Percentiles rank a stretch among this genome's conserved stretches.
These are phyloP conservation scores for Neurospora sp. DNA, from an alignment of 2,329 filamentous ascomycete species.

Conservation along the genomic window DNA sequence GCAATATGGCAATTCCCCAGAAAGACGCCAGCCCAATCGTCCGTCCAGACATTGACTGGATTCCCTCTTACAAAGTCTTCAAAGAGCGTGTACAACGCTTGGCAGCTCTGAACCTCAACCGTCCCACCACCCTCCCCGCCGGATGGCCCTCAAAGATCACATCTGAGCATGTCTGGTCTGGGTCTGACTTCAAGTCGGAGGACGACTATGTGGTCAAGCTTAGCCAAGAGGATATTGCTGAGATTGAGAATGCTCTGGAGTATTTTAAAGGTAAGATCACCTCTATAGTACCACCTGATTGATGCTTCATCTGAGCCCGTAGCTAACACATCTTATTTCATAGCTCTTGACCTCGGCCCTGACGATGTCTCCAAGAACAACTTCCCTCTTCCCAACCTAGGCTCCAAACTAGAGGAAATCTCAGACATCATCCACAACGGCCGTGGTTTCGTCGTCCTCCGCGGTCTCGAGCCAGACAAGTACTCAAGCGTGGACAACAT, in stretches of 20 bases:
- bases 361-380: conserved; percentile 12
- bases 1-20: background rate
- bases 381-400: conserved; percentile 16
- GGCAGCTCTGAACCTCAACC: conserved; percentile 8
- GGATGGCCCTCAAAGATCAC: conserved; percentile 14
- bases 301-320: background rate
- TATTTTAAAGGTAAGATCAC: conserved; percentile 12
- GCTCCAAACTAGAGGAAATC: conserved; percentile 7
- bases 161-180: conserved; percentile 11
- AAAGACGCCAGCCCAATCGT: conserved; percentile 2
- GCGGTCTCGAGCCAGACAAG: conserved; percentile 31
- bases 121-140: conserved; percentile 13
- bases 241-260: conserved; percentile 14
- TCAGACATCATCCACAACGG: conserved; percentile 15
- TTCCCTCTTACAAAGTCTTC: conserved; percentile 15
- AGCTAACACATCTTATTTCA: background rate
- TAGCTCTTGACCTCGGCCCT: conserved; percentile 5
- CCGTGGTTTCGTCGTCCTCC: conserved; percentile 32
- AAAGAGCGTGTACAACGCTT: conserved; percentile 14
- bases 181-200: conserved; percentile 14
- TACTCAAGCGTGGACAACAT: conserved; percentile 32
- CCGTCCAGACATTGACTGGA: conserved; percentile 16
- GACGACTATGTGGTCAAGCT: conserved; percentile 13
- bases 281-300: background rate
- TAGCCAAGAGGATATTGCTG: conserved; percentile 11